Percentiles rank a stretch among this genome's conserved stretches.
Evolutionary conservation across 2,329 filamentous ascomycete species (phyloP).

Genomic region (Xylaria sp.): DNA sequence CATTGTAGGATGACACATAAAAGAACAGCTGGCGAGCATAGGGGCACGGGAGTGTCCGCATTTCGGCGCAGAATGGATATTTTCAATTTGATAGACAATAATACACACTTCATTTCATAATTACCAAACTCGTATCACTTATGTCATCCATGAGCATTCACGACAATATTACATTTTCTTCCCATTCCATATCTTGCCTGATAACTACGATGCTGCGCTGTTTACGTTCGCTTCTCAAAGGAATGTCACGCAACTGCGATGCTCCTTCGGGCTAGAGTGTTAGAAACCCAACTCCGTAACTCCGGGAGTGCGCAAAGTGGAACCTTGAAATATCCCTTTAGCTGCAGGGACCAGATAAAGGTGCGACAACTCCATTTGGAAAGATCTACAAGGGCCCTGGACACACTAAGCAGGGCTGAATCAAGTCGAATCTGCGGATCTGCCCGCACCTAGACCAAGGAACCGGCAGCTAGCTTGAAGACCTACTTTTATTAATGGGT

Average conservation of each 20-base stretch:
- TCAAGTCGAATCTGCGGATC: not conserved
- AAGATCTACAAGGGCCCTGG: not conserved
- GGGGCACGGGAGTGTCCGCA: not conserved
- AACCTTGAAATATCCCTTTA: not conserved
- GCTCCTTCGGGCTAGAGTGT: not conserved
- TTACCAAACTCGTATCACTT: not conserved
- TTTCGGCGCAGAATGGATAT: not conserved
- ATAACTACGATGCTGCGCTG: not conserved
- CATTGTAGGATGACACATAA: not conserved
- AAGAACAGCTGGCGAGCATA: not conserved
- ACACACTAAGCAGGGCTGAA: not conserved
- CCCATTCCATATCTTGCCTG: not conserved
- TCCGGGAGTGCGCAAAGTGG: not conserved
- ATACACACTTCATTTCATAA: not conserved
- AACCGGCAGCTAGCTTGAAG: not conserved
- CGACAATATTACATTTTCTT: not conserved
- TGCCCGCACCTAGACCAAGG: not conserved
- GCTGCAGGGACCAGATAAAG: not conserved
- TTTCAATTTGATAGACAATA: not conserved
- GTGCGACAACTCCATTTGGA: not conserved
- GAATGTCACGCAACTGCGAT: not conserved
- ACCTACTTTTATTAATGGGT: not conserved
- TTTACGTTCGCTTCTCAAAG: not conserved
- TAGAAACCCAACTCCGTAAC: not conserved
- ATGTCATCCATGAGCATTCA: not conserved